A percentile compares a stretch with the other conserved stretches of the same genome.
Evolutionary conservation across 164 flowering plant species (phyloP).

Genomic region (Cinnamomum micranthum): DNA sequence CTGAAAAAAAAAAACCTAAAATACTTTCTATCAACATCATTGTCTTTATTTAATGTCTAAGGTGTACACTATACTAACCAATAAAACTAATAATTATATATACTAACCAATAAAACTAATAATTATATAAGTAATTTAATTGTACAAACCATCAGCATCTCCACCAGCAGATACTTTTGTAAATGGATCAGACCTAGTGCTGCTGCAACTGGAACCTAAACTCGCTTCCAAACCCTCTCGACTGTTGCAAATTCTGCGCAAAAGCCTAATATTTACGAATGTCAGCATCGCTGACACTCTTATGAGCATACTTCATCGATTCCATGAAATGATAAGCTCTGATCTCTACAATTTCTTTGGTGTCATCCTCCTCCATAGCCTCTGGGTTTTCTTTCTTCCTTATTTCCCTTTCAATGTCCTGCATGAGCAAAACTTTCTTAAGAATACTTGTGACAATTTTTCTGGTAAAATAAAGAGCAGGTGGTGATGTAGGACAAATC

Average conservation of each 20-base stretch:
- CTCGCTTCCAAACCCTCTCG: too few species aligned
- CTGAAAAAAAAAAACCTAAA: too few species aligned
- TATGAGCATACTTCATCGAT: constrained; percentile 74
- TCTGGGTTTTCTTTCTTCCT: constrained; percentile 67
- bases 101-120: too few species aligned
- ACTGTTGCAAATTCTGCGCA: too few species aligned
- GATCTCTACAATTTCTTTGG: constrained; percentile 71
- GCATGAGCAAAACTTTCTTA: constrained; percentile 1
- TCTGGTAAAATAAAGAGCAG: neutral
- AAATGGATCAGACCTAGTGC: constrained; percentile 51
- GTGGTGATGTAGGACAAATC: too few species aligned
- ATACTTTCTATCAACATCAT: too few species aligned
- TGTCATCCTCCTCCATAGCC: constrained; percentile 77
- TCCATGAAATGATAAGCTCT: constrained; percentile 77
- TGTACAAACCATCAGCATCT: constrained; percentile 62
- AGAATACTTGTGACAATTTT: neutral
- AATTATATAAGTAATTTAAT: neutral
- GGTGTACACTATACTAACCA: too few species aligned
- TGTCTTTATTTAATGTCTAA: too few species aligned
- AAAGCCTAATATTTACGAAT: constrained; percentile 76
- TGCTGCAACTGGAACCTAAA: too few species aligned
- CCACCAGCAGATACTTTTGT: constrained; percentile 54
- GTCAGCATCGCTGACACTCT: constrained; percentile 86
- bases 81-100: too few species aligned
- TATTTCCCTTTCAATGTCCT: constrained; percentile 85